These are phyloP conservation scores for Fusarium sp. DNA, from an alignment of 2,329 filamentous ascomycete genomes.

Conservation along the genomic window DNA sequence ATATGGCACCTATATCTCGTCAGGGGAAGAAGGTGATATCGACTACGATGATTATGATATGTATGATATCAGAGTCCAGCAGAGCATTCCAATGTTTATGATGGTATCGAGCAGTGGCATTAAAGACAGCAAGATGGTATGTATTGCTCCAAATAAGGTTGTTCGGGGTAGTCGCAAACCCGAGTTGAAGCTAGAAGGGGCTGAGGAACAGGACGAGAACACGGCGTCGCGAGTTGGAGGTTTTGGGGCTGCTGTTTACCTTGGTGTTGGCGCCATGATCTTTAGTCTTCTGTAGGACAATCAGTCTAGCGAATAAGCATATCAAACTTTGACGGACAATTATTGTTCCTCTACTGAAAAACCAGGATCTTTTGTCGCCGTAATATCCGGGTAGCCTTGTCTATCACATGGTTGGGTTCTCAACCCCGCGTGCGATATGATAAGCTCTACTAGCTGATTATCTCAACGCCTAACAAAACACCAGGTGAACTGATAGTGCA, in stretches of 20 bases:
- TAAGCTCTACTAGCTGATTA: neutral
- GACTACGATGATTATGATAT: neutral
- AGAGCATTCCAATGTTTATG: neutral
- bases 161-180: neutral
- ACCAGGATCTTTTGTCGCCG: neutral
- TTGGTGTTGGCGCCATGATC: neutral
- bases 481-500: accelerated
- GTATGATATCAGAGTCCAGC: neutral
- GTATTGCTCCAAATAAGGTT: neutral
- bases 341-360: neutral
- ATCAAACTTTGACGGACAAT: neutral
- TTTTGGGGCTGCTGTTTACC: neutral
- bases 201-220: neutral
- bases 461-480: accelerated
- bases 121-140: neutral
- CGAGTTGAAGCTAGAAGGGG: neutral
- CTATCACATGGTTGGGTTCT: neutral
- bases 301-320: neutral
- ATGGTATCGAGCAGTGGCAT: neutral
- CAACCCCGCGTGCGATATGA: neutral
- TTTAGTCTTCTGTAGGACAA: neutral
- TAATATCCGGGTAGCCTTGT: neutral
- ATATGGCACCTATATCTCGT: accelerated
- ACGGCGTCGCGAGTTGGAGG: neutral
- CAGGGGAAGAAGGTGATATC: neutral